Conservation (phyloP, 208 protist genomes). For the Jaenimonas drosophilae region DNA sequence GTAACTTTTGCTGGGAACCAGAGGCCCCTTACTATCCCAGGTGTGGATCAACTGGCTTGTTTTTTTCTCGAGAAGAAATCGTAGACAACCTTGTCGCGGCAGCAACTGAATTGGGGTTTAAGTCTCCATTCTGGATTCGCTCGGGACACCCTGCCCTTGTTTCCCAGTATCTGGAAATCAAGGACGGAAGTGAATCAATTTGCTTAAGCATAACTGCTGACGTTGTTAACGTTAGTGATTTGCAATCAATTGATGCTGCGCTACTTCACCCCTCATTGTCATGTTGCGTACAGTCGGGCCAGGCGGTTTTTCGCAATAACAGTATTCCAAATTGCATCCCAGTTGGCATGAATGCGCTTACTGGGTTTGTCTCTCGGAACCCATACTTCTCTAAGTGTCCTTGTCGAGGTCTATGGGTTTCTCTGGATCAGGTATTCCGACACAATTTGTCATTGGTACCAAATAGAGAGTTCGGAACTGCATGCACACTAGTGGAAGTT, state of each 20-base stretch:
- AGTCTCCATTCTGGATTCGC: conserved; percentile 79
- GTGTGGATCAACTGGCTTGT: conserved; percentile 67
- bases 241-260: conserved; percentile 30
- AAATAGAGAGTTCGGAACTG: too few relatives aligned
- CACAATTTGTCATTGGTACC: too few relatives aligned
- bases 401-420: conserved; percentile 71
- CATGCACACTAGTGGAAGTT: conserved; percentile 66
- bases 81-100: conserved; percentile 85
- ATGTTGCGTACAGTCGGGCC: not conserved
- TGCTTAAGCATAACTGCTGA: conserved; percentile 64
- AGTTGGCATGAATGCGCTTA: conserved; percentile 74
- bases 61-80: conserved; percentile 80
- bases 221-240: conserved; percentile 39
- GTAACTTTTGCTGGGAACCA: conserved; percentile 2
- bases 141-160: conserved; percentile 46
- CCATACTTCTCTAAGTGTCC: conserved; percentile 57
- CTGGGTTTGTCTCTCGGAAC: conserved; percentile 52
- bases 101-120: conserved; percentile 51
- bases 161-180: conserved; percentile 52
- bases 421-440: conserved; percentile 72
- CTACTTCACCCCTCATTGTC: conserved; percentile 48
- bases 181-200: conserved; percentile 73
- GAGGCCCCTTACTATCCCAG: conserved; percentile 26
- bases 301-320: conserved; percentile 3
- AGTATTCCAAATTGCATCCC: conserved; percentile 19